These are phyloP conservation scores for Anthostomella pinea DNA, from an alignment of 2,329 filamentous ascomycete genomes.

Conservation along the genomic window DNA sequence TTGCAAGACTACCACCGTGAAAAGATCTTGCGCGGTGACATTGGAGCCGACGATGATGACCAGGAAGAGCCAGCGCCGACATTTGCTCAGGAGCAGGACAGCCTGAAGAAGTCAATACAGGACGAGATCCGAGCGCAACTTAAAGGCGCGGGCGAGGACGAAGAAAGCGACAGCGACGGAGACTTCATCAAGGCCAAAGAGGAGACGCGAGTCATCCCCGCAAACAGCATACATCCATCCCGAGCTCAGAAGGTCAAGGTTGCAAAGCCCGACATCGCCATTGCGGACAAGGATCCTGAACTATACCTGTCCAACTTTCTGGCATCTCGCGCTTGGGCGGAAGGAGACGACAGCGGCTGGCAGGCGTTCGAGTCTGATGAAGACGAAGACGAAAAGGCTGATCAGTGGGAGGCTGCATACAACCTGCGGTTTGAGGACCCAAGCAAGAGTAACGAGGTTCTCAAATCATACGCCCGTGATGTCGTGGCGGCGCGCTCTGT, in stretches of 20 bases:
- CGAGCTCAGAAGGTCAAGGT: conserved; percentile 47
- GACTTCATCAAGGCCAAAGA: conserved; percentile 73
- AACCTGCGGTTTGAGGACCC: conserved; percentile 96
- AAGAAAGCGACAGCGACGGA: conserved; percentile 55
- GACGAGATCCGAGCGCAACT: conserved; percentile 71
- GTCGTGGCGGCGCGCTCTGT: conserved; percentile 79
- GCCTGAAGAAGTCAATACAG: conserved; percentile 73
- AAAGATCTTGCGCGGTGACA: conserved; percentile 74
- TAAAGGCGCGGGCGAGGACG: conserved; percentile 49
- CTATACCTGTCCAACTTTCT: conserved; percentile 94
- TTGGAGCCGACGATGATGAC: conserved; percentile 57
- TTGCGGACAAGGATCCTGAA: conserved; percentile 86
- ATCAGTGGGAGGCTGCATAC: conserved; percentile 88
- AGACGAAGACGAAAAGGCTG: conserved; percentile 67
- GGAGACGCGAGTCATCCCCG: conserved; percentile 21
- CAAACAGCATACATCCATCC: conserved; percentile 55
- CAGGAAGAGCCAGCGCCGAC: conserved; percentile 58
- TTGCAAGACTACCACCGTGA: conserved; percentile 89
- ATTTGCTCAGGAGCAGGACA: conserved; percentile 85
- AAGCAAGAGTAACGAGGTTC: conserved; percentile 77
- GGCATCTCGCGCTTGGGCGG: conserved; percentile 85
- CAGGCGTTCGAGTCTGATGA: conserved; percentile 91
- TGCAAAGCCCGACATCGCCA: conserved; percentile 62
- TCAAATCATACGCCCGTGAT: conserved; percentile 88
- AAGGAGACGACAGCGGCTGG: conserved; percentile 62